A percentile compares a stretch with the other conserved stretches of the same genome.
phyloP scores from a whole-genome alignment of 2,329 filamentous ascomycete genomes.

The Ophiocordyceps australis region DNA sequence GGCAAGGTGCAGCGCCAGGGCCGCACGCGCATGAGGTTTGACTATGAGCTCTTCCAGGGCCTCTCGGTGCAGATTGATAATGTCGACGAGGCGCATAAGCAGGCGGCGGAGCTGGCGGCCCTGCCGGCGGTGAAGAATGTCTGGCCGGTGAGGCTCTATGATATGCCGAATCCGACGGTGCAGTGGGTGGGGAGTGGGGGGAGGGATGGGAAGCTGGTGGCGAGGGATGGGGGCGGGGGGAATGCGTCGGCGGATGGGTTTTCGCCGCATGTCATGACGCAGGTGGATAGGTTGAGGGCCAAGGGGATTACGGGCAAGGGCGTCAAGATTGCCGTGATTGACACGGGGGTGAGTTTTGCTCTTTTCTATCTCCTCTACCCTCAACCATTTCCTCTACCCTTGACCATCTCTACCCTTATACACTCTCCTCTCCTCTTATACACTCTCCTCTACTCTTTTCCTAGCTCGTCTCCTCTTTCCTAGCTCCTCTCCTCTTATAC shows the following conservation, averaged over 20 bases:
- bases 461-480: not conserved
- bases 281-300: slow-evolving; percentile 32
- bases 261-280: slow-evolving; percentile 35
- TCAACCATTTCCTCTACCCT: not conserved
- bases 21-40: slow-evolving; percentile 25
- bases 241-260: slow-evolving; percentile 16
- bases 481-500: not conserved
- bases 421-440: not conserved
- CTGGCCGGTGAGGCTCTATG: slow-evolving; percentile 27
- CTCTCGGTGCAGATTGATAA: slow-evolving; percentile 33
- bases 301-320: slow-evolving; percentile 29
- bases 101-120: slow-evolving; percentile 19
- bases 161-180: slow-evolving; percentile 24
- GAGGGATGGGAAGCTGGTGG: slow-evolving; percentile 5
- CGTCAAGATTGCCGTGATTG: slow-evolving; percentile 33
- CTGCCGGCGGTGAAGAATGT: slow-evolving; percentile 27
- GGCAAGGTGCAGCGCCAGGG: slow-evolving; percentile 12
- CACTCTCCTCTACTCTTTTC: not conserved
- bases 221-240: slow-evolving; percentile 5
- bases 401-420: not conserved
- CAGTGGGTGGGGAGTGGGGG: slow-evolving; percentile 21
- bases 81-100: slow-evolving; percentile 20
- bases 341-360: slow-evolving; percentile 28
- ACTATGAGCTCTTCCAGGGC: slow-evolving; percentile 33
- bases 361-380: not conserved